Evolutionary conservation across 257 asterid genomes (phyloP), one percentile per base, ranked within the genome.

Genomic region (Paulownia fortunei): DNA sequence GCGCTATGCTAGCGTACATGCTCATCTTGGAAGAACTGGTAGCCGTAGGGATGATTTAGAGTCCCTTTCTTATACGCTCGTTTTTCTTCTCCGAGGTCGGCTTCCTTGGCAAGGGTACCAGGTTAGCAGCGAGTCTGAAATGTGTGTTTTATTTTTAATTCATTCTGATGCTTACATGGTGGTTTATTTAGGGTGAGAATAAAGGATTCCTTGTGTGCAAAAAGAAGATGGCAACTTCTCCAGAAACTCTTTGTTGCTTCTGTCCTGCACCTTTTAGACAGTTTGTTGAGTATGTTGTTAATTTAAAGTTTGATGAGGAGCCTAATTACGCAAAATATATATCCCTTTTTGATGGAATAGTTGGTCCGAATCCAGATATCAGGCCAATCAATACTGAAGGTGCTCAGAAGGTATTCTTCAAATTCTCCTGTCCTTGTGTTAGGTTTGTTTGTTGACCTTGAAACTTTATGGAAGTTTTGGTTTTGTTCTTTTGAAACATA

Each of bases 101-200:
- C 88, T 91, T 61, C 93, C 95, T 54, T 91, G 95, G 97, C 92
- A 91, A 81, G 93, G 93, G 18, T 91, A 71, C 52, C 95, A 91
- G 93, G 95, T 89, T 8, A 44, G 81, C 65, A 30, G 59, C 24
- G 13, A 19, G 49, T 70, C 30, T 18, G 69, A 11, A 74, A 16
- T 79, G 11, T 54, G 19, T 21, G 1, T 49, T 46, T 42, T 76
- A 1, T 63, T 69, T 30, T 10, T 16, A 18, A 76, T 37, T 24
- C 3, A 66, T 27, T 74, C 15, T 32, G n/a, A 71, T 66, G 63
- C 63, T 79, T 46, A 62, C 19, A 24, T 46, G 61, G 2, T 77
- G 58, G 1, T 67, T 46, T 70, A 47, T 76, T 36, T 44, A 90
- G 96, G 96, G 96, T 56, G 93, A 88, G 56, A 90, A 90, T 77